These are phyloP conservation scores for Tinospora cordifolia DNA, from an alignment of 164 flowering plant genomes.

Conservation along the genomic window DNA sequence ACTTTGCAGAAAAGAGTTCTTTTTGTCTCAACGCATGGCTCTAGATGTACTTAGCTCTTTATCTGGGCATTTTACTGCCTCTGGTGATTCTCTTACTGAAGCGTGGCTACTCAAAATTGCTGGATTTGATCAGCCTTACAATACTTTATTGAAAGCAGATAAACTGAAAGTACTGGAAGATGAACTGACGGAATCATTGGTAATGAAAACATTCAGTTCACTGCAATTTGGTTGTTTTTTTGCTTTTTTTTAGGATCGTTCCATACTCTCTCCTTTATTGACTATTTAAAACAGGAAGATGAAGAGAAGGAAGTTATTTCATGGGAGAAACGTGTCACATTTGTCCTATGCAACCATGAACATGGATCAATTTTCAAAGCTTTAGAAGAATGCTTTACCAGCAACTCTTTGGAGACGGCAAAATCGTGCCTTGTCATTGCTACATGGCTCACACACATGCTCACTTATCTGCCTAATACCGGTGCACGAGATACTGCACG, in stretches of 20 bases:
- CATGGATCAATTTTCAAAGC: slow-evolving; percentile 59
- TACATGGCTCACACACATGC: slow-evolving; percentile 63
- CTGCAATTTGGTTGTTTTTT: background rate
- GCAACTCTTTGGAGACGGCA: slow-evolving; percentile 57
- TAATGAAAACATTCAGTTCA: slow-evolving; percentile 11
- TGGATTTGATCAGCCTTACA: slow-evolving; percentile 54
- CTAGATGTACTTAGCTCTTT: slow-evolving; percentile 49
- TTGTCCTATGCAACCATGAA: slow-evolving; percentile 71
- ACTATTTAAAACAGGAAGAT: slow-evolving; percentile 33
- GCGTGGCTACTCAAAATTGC: slow-evolving; percentile 60
- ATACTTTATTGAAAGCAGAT: slow-evolving; percentile 40
- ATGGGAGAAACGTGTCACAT: slow-evolving; percentile 66
- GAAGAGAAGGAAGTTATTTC: slow-evolving; percentile 49
- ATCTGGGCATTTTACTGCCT: slow-evolving; percentile 42
- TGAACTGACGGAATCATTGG: slow-evolving; percentile 40
- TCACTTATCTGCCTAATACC: slow-evolving; percentile 52
- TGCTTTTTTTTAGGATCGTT: background rate
- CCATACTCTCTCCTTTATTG: background rate
- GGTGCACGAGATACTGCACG: slow-evolving; percentile 47
- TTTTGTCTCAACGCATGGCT: slow-evolving; percentile 46
- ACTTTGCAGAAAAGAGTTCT: slow-evolving; percentile 48
- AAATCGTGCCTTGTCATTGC: slow-evolving; percentile 54
- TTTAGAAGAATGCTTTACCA: slow-evolving; percentile 59
- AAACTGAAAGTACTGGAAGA: slow-evolving; percentile 23
- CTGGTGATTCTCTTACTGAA: slow-evolving; percentile 47